Conservation (phyloP, 164 flowering plant genomes). For the Umbellularia californica region DNA sequence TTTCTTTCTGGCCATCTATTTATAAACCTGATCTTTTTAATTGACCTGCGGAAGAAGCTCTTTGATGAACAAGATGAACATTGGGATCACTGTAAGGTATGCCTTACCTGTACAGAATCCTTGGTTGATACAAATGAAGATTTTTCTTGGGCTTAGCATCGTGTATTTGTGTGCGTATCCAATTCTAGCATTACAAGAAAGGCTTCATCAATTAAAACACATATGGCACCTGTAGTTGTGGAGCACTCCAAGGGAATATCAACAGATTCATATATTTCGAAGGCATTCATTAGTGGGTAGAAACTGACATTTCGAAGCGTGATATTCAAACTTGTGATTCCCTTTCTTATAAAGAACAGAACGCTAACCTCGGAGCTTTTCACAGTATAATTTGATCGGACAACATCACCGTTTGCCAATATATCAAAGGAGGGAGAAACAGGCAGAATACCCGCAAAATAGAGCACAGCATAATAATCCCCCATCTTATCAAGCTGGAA, state of each 20-base stretch:
- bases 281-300: slow-evolving; percentile 68
- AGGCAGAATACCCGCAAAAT: slow-evolving; percentile 82
- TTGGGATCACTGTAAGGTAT: background rate
- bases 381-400: slow-evolving; percentile 49
- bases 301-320: slow-evolving; percentile 48
- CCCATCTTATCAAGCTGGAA: slow-evolving; percentile 49
- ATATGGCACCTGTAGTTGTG: slow-evolving; percentile 64
- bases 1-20: background rate
- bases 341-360: slow-evolving; percentile 32
- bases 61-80: background rate
- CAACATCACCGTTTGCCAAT: slow-evolving; percentile 45
- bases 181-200: background rate
- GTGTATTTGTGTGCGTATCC: background rate
- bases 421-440: slow-evolving; percentile 58
- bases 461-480: slow-evolving; percentile 64
- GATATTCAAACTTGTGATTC: slow-evolving; percentile 47
- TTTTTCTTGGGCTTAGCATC: background rate
- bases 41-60: background rate
- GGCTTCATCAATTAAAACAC: background rate
- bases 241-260: slow-evolving; percentile 65
- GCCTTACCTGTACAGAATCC: background rate
- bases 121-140: background rate
- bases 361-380: slow-evolving; percentile 33
- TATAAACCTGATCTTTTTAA: background rate
- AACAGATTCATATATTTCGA: slow-evolving; percentile 71